phyloP scores from a whole-genome alignment of 208 protist species.

The Leishmania braziliensis region DNA sequence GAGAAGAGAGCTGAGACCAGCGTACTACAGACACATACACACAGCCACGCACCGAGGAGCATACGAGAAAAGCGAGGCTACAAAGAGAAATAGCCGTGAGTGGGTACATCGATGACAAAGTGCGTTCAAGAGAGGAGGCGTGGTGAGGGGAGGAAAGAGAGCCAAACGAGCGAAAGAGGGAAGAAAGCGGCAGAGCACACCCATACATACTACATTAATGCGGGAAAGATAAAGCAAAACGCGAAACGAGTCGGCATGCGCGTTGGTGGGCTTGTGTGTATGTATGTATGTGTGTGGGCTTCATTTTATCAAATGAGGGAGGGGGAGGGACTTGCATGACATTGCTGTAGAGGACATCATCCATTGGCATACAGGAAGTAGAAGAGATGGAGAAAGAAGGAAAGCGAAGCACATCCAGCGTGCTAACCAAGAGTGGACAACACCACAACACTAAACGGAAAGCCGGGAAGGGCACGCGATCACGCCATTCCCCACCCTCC shows the following conservation, averaged over 20 bases:
- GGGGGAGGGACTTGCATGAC: not conserved
- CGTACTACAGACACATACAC: not conserved
- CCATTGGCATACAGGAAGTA: not conserved
- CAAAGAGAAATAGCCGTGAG: not conserved
- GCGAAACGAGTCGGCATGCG: not conserved
- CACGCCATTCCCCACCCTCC: not conserved
- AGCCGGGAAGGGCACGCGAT: not conserved
- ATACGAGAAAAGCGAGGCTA: not conserved
- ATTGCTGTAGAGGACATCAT: not conserved
- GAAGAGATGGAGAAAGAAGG: not conserved
- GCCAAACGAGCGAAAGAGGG: not conserved
- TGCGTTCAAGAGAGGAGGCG: not conserved
- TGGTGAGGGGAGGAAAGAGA: not conserved
- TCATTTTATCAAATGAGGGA: not conserved
- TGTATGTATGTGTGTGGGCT: not conserved
- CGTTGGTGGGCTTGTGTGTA: not conserved
- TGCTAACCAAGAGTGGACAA: not conserved
- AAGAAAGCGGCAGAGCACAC: no score
- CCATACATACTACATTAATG: not conserved
- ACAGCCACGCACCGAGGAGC: not conserved
- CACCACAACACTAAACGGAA: not conserved
- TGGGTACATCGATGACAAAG: not conserved
- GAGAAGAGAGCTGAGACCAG: not conserved
- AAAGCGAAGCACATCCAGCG: not conserved
- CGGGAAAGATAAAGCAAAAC: not conserved